Conservation (phyloP, 352 stramenopile species). For the Phytopythium ostracodes region DNA sequence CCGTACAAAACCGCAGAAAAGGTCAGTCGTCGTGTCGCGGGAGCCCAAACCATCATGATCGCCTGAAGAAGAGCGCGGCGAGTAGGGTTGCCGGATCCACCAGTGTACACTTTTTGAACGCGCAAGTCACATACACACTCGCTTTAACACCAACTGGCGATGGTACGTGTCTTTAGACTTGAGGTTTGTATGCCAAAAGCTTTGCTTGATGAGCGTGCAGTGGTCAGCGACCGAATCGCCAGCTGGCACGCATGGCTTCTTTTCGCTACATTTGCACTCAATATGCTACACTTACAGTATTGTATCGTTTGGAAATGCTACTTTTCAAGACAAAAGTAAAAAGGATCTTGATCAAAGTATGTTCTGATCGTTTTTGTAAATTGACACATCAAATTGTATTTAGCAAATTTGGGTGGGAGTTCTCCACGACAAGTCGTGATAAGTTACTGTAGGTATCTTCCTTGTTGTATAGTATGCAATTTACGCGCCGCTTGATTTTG, state of each 20-base stretch:
- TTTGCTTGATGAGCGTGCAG: not conserved
- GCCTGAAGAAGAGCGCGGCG: not conserved
- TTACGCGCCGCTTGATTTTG: no score
- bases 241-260: not conserved
- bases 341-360: no score
- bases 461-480: no score
- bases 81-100: not conserved
- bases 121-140: not conserved
- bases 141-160: not conserved
- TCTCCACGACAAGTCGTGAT: no score
- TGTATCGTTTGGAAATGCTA: no score
- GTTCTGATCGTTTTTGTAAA: no score
- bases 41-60: not conserved
- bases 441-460: no score
- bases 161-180: not conserved
- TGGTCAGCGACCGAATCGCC: not conserved
- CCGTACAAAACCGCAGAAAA: not conserved
- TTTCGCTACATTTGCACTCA: not conserved
- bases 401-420: no score
- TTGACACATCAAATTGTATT: no score
- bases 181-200: not conserved
- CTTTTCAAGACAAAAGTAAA: no score
- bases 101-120: not conserved
- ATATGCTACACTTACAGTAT: no score
- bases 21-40: not conserved